Conservation (phyloP, 177 flowering plant species). For the Vitis hybrid region DNA sequence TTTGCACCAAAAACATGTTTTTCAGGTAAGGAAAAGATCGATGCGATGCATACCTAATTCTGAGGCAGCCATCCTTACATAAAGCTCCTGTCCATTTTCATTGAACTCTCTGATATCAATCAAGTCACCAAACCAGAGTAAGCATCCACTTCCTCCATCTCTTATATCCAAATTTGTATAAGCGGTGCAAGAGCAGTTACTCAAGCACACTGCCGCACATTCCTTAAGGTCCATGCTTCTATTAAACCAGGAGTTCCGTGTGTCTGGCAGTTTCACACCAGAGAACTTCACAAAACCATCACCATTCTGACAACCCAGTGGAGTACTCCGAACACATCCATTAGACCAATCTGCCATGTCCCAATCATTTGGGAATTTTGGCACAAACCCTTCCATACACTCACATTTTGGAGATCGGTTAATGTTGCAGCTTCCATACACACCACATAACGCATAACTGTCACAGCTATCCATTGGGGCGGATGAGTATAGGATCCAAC, state of each 20-base stretch:
- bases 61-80: no score
- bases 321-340: slow-evolving; percentile 14
- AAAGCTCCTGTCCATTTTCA: no score
- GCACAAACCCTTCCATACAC: no score
- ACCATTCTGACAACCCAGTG: slow-evolving; percentile 6
- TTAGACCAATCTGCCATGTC: slow-evolving; percentile 4
- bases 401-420: no score
- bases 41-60: no score
- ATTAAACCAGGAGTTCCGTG: neutral
- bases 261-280: slow-evolving; percentile 18
- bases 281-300: slow-evolving; percentile 14
- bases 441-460: no score
- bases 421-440: no score
- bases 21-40: no score
- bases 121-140: slow-evolving; percentile 20
- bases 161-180: neutral
- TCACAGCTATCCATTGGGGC: slow-evolving; percentile 8
- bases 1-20: no score
- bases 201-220: slow-evolving; percentile 15
- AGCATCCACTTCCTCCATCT: slow-evolving; percentile 10
- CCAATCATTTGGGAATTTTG: no score
- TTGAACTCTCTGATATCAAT: no score
- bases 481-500: slow-evolving; percentile 6
- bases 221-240: slow-evolving; percentile 13
- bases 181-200: slow-evolving; percentile 19